Evolutionary conservation across 2,329 filamentous ascomycete species (phyloP), one percentile per base, ranked within the genome.

Genomic region (Aspergillus viridinutans): DNA sequence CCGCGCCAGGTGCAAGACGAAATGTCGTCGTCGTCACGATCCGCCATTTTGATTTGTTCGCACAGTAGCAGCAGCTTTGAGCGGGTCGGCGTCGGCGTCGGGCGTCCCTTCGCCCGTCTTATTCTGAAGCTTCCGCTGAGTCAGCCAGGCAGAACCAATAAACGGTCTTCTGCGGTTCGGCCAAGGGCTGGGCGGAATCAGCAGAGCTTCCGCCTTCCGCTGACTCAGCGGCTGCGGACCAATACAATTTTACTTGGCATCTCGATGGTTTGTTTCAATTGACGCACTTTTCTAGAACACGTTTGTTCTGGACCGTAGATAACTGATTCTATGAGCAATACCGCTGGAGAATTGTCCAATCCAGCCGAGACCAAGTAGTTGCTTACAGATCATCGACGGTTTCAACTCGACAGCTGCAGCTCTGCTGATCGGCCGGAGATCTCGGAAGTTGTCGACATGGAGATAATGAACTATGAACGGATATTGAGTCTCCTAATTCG

Each of bases 201-300:
- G 3, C 1, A 8, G 40, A 10, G 40, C 40, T 10, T 0, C 20
- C 2, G 8, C 3, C 5, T 23, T 47, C 43, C 43, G 43, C 43
- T 47, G 43, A 47, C 23, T 26, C 43, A 47, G 43, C 43, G 43
- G 43, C 21, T 38, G 14, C 32, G 40, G 21, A 21, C 40, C 40
- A 43, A 5, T 43, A 6, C 32, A 17, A 7, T 38, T 17, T 17
- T 7, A 2, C 32, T 10, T 12, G 1, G 32, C 32, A 17, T 14
- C 12, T 35, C 12, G 12, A 35, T 14, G 32, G 32, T 17, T 43
- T 12, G n/a, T 43, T 43, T 43, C 40, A 43, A 21, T 43, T 17
- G 21, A 43, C 6, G 21, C n/a, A 43, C 3, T 12, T 43, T 43
- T 21, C 40, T 21, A 43, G n/a, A 12, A 43, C 8, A 10, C 10